A percentile compares a stretch with the other conserved stretches of the same genome.
These are phyloP conservation scores for Eucalyptus shirleyi DNA, from an alignment of 345 rosid species.

Conservation along the genomic window DNA sequence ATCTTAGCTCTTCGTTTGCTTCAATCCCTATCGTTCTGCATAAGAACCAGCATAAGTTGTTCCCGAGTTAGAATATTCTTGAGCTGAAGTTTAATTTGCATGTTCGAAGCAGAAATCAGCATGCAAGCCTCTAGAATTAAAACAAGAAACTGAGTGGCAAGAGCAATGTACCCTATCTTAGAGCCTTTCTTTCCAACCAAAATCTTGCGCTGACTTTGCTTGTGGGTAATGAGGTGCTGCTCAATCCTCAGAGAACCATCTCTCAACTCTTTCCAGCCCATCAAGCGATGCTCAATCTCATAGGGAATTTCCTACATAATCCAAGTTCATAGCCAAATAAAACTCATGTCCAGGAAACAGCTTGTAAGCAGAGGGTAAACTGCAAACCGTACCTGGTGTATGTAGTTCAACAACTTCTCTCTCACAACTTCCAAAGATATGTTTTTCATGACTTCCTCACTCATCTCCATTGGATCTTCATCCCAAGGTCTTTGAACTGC, in stretches of 20 bases:
- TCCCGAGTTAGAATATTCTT: background rate
- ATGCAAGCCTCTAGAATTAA: background rate
- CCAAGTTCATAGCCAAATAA: background rate
- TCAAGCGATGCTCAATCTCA: constrained; percentile 64
- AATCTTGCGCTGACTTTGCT: constrained; percentile 82
- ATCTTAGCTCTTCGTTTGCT: constrained; percentile 89
- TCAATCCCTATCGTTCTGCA: constrained; percentile 85
- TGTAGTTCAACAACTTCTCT: constrained; percentile 74
- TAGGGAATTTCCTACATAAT: constrained; percentile 57
- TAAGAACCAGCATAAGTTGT: background rate
- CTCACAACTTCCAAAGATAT: constrained; percentile 86
- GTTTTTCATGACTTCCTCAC: constrained; percentile 82
- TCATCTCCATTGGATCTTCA: constrained; percentile 73
- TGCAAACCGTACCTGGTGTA: constrained; percentile 64
- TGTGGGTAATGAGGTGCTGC: constrained; percentile 67
- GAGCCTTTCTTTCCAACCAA: constrained; percentile 88
- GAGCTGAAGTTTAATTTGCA: background rate
- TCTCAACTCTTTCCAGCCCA: constrained; percentile 76
- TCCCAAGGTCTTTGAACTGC: constrained; percentile 94
- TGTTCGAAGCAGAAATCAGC: background rate
- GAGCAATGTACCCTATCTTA: constrained; percentile 53
- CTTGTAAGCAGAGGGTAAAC: background rate
- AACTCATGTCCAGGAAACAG: background rate
- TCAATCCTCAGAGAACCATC: constrained; percentile 89
- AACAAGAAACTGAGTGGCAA: background rate